Base-by-base conservation (phyloP, 768 basidiomycete genomes). In the Lactarius tabidus region DNA sequence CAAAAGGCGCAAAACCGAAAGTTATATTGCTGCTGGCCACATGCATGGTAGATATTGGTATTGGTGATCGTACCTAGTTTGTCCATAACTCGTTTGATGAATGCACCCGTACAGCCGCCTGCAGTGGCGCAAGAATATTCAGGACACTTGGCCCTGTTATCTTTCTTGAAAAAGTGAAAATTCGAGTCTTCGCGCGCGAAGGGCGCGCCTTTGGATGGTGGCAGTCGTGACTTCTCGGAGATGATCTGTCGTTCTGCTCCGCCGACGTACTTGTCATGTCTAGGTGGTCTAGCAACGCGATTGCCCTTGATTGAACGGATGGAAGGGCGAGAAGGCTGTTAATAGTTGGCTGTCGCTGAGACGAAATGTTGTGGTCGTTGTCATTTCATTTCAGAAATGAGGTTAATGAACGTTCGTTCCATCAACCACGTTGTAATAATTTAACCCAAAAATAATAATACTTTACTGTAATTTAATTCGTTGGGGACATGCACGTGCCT, bases 251-350 rank as follows among this genome's bases (percentile, higher is more conserved):
- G 20, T 26, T 57, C 28, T 8, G 4, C 43, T 60, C 64, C 64
- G 57, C 59, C 59, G 57, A 61, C 31, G 28, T 57, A 8, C 52
- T 54, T 26, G 36, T 43, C 18, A 35, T 15, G 15, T 23, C 59
- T 55, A n/a, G 45, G 53, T 53, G 63, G 39, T 52, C 23, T 60
- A 56, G 64, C 59, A 60, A 65, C 59, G 54, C 53, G 54, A 60
- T 39, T 48, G 5, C 64, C 35, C 41, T 60, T 60, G 54, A 60
- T 55, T 18, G 45, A 43, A 64, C 28, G 59, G 20, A 59, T 43
- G 52, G 58, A 35, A 64, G 63, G 36, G n/a, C 28, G 29, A 35
- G 57, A 64, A 59, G 36, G 39, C 53, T 60, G 59, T 65, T 56
- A 60, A 65, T 60, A 65, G 20, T 31, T 38, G 41, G 18, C 28